Conservation (phyloP, 192 early-diverging fungal species). For the Backusella tuberculispora region DNA sequence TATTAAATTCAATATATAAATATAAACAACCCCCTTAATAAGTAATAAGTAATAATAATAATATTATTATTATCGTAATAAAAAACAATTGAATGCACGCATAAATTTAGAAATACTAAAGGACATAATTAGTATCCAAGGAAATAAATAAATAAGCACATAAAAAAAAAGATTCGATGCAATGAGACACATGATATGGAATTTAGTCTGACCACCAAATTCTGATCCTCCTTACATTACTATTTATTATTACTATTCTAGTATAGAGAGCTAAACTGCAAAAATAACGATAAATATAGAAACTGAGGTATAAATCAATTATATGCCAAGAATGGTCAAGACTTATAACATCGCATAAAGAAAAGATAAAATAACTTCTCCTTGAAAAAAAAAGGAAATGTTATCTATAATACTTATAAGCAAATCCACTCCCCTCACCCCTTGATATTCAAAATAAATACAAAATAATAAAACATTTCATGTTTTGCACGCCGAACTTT, state of each 20-base stretch:
- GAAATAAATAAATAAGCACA: neutral
- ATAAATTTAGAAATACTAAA: neutral
- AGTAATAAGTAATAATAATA: neutral
- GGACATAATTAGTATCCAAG: neutral
- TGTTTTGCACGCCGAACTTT: too few relatives aligned
- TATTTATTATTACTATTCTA: too few relatives aligned
- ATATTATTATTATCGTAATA: neutral
- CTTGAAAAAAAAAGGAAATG: too few relatives aligned
- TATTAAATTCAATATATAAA: constrained; percentile 1
- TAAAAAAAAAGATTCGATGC: neutral
- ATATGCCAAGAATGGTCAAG: too few relatives aligned
- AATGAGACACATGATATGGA: neutral
- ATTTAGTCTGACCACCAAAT: neutral
- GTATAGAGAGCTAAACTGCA: too few relatives aligned
- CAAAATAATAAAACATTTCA: too few relatives aligned
- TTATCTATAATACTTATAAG: too few relatives aligned
- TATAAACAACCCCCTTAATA: constrained; percentile 4
- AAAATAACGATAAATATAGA: neutral
- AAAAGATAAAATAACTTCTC: too few relatives aligned
- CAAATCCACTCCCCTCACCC: too few relatives aligned
- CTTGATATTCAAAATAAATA: too few relatives aligned
- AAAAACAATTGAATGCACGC: neutral
- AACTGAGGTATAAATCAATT: neutral
- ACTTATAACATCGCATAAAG: too few relatives aligned
- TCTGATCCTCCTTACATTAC: constrained; percentile 3